Base-by-base conservation (phyloP, 768 basidiomycete species). In the Pisolithus microcarpus region DNA sequence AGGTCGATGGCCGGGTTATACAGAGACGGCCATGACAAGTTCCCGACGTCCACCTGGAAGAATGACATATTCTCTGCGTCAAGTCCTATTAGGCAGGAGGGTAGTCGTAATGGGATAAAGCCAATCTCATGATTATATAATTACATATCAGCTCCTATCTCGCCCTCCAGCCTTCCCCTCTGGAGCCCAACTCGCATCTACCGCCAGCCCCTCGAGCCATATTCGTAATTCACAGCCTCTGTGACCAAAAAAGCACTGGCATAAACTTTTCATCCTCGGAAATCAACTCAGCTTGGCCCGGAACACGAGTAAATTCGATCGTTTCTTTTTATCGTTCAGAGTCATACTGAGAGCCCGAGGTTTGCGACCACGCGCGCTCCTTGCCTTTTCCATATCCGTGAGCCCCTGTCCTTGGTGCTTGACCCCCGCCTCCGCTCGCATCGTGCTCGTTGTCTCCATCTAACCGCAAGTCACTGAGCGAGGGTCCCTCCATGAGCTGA, bases 1-100 rank as follows among this genome's bases (percentile, higher is more conserved):
- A 75, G 50, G 46, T 75, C 74, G 24, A 59, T 62, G 38, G 50
- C 51, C 7, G 69, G 69, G 49, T 63, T 63, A 57, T 75, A 73
- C 8, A 75, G 65, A 23, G 68, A 70, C 7, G 68, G 70, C 69
- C 69, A 69, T 8, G 58, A 54, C 28, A 66, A 38, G 38, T 65
- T 58, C 50, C 53, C 44, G n/a, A 62, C 49, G 8, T 58, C 48
- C 7, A 49, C 46, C 24, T 37, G 24, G 30, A 43, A 31, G 38
- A 39, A n/a, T 21, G 6, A 2, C 38, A 42, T 42, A 11, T 23
- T 10, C 40, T 24, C 19, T 13, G 40, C 3, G 34, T 34, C 11
- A 5, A 23, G 34, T 34, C 34, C 30, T 1, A 30, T 8, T 30
- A 30, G 10, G 4, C 30, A 30, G 15, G 11, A 10, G 30, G 30